These are phyloP conservation scores for Trypanosomatidae sp. DNA, from an alignment of 208 protist species.

Conservation along the genomic window DNA sequence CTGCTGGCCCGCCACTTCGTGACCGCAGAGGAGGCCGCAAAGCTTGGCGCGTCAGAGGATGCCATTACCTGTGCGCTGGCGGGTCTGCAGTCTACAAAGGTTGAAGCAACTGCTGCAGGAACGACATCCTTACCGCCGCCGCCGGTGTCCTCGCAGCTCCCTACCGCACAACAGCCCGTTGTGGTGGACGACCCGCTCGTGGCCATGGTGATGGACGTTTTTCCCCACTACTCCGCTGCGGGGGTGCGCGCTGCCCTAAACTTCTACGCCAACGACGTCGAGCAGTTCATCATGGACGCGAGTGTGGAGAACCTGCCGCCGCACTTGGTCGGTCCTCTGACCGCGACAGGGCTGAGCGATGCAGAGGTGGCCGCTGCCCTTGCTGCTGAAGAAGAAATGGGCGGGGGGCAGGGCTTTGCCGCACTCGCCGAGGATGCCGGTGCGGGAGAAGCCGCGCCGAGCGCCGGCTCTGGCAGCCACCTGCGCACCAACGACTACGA, in stretches of 20 bases:
- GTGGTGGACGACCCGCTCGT: too few relatives aligned
- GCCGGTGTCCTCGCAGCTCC: too few relatives aligned
- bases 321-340: slow-evolving; percentile 66
- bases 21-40: slow-evolving; percentile 47
- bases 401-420: too few relatives aligned
- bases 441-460: too few relatives aligned
- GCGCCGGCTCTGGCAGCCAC: too few relatives aligned
- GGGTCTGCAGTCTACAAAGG: too few relatives aligned
- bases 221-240: slow-evolving; percentile 64
- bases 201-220: slow-evolving; percentile 78
- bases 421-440: too few relatives aligned
- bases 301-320: slow-evolving; percentile 84
- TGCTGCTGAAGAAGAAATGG: too few relatives aligned
- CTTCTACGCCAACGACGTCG: slow-evolving; percentile 87
- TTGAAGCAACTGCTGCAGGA: too few relatives aligned
- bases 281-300: slow-evolving; percentile 89
- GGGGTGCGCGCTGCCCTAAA: slow-evolving; percentile 62
- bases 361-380: slow-evolving; percentile 22
- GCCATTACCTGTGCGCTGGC: slow-evolving; percentile 44
- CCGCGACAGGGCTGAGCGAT: slow-evolving; percentile 12
- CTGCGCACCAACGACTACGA: slow-evolving; percentile 36
- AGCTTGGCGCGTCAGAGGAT: slow-evolving; percentile 75
- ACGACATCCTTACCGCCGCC: not conserved
- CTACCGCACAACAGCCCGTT: too few relatives aligned
- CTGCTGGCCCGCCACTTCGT: slow-evolving; percentile 66